Evolutionary conservation across 2,329 filamentous ascomycete species (phyloP), one percentile per base, ranked within the genome.

Genomic region (Emergomyces pasteurianus): DNA sequence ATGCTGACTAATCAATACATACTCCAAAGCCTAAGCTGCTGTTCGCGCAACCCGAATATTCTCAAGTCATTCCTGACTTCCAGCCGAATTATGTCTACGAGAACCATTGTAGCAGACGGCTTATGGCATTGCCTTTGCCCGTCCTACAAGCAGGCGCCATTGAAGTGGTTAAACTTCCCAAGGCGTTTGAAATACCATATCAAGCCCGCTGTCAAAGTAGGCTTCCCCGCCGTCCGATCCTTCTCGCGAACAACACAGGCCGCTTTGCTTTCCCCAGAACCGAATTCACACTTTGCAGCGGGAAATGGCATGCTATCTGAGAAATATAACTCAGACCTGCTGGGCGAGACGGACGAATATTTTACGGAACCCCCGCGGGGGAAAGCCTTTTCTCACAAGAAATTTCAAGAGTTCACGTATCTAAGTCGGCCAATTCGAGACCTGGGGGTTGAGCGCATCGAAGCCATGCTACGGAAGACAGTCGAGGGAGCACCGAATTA

Each of bases 101-200:
- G 60, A 63, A 63, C 65, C 47, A 62, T 73, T 34, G 64, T 72
- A 53, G 63, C 74, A 38, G 74, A 76, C 66, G 74, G 72, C 42
- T 66, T 77, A 56, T 77, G 74, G 74, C 72, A 71, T 62, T 75
- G 71, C 62, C 66, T 77, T 40, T 74, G 74, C 66, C 74, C 74
- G 52, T 73, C 72, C 16, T 73, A 74, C 42, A 65, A 54, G 23
- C 58, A 54, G 38, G 18, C 47, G 34, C 34, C 52, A 23, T 52
- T 59, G 21, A 46, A 16, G 38, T 50, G 28, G 34, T 26, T n/a
- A 26, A 59, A 52, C 16, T 52, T 40, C 46, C 28, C 43, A 31
- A n/a, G 36, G 26, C 57, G 18, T 43, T 31, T 40, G 18, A 50
- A 59, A 16, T 36, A 28, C 23, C 38, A 53, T 14, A 34, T n/a